Evolutionary conservation across 768 basidiomycete genomes (phyloP).

Genomic region (Pleurotus eryngii): DNA sequence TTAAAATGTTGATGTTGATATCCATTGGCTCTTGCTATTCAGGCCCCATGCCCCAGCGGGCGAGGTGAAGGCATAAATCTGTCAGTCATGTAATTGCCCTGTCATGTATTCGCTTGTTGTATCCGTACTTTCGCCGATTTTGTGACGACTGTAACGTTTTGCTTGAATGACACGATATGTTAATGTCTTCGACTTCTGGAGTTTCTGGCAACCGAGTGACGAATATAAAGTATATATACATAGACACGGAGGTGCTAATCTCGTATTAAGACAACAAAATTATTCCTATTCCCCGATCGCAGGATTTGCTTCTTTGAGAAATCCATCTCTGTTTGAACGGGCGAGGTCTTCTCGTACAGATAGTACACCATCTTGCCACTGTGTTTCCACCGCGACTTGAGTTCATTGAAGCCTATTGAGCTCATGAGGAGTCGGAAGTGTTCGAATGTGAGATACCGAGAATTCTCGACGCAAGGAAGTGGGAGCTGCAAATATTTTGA

Average conservation of each 20-base stretch:
- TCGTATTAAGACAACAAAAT: constrained; percentile 58
- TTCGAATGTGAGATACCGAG: constrained; percentile 70
- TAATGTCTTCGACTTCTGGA: too few relatives aligned
- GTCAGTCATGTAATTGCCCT: too few relatives aligned
- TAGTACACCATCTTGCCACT: constrained; percentile 88
- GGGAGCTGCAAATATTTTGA: constrained; percentile 54
- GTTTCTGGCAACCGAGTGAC: too few relatives aligned
- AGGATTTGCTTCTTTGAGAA: constrained; percentile 58
- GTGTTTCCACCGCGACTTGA: constrained; percentile 57
- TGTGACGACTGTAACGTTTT: too few relatives aligned
- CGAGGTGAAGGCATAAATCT: too few relatives aligned
- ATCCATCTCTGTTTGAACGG: constrained; percentile 9
- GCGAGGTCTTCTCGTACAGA: constrained; percentile 57
- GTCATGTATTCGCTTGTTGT: too few relatives aligned
- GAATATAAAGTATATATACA: too few relatives aligned
- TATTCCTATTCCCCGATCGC: constrained; percentile 73
- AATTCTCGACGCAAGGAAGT: constrained; percentile 80
- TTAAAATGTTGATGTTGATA: background rate
- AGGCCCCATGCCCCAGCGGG: too few relatives aligned
- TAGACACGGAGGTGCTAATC: background rate
- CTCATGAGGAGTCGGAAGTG: constrained; percentile 57
- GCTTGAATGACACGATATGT: too few relatives aligned
- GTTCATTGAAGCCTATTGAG: constrained; percentile 58
- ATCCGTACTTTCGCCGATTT: too few relatives aligned
- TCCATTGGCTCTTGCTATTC: too few relatives aligned